Percentiles rank a stretch among this genome's conserved stretches.
These are phyloP conservation scores for Didymella exigua DNA, from an alignment of 2,329 filamentous ascomycete genomes.

Conservation along the genomic window DNA sequence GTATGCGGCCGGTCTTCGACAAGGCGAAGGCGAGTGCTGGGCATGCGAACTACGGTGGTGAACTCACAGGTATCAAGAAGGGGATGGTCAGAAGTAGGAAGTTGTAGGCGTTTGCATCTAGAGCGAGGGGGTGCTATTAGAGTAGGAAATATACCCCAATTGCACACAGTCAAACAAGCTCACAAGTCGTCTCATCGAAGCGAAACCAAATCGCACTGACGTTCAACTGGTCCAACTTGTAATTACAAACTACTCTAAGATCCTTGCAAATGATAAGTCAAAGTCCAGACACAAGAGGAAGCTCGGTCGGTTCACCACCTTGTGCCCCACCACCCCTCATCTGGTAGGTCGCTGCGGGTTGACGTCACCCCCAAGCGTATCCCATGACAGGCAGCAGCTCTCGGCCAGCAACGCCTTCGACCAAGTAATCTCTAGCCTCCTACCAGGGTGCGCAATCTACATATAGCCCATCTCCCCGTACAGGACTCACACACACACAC, in stretches of 20 bases:
- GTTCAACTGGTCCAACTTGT: too few relatives aligned
- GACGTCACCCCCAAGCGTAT: slow-evolving; percentile 26
- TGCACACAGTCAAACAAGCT: not conserved
- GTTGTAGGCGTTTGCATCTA: slow-evolving; percentile 60
- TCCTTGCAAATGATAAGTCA: too few relatives aligned
- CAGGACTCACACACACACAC: slow-evolving; percentile 1
- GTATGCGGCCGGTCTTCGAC: slow-evolving; percentile 84
- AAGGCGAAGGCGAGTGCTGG: slow-evolving; percentile 77
- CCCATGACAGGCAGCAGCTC: slow-evolving; percentile 22
- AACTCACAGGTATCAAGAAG: slow-evolving; percentile 93
- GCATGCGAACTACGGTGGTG: slow-evolving; percentile 72
- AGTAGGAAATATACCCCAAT: slow-evolving; percentile 3
- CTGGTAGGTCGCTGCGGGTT: slow-evolving; percentile 25
- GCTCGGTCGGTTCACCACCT: not conserved
- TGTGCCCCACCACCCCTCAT: slow-evolving; percentile 15
- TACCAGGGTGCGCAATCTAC: slow-evolving; percentile 15
- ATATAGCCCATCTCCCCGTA: slow-evolving; percentile 17
- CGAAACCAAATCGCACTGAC: too few relatives aligned
- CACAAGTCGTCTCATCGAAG: not conserved
- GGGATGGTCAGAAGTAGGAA: slow-evolving; percentile 92
- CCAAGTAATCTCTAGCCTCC: slow-evolving; percentile 21
- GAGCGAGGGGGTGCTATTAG: not conserved
- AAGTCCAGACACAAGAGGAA: not conserved
- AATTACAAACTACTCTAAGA: too few relatives aligned
- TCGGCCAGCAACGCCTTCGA: slow-evolving; percentile 16